Base-by-base conservation (phyloP, 2,329 filamentous ascomycete species). In the Verticillium tricorpus region DNA sequence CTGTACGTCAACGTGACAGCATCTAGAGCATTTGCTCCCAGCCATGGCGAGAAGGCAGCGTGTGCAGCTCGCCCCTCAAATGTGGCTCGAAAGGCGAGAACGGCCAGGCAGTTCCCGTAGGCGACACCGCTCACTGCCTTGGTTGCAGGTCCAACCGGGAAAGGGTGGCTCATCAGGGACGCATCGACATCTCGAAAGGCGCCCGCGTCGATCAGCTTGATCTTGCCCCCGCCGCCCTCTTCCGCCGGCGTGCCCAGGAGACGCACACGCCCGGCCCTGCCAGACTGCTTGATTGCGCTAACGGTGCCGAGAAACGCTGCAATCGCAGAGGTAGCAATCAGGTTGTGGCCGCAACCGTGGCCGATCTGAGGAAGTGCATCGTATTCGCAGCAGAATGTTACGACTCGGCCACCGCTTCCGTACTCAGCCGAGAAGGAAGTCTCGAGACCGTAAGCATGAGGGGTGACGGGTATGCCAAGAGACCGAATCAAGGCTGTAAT, bases 341-440 rank as follows among this genome's bases (percentile, higher is more conserved):
- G 70, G 62, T 80, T 81, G 67, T 80, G 78, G 2, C 78, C 78
- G 64, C 78, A 80, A 1, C 75, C 77, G 57, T 81, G 78, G 6
- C 78, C 78, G n/a, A 80, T 79, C 28, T 28, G 28, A 28, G 28
- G 28, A 28, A 28, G 28, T 28, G 28, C 28, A 28, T 28, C 28
- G 28, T 28, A 28, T 28, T 28, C 28, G 28, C 28, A 28, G 28
- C 28, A 28, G 28, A 28, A 28, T 5, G 28, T 28, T 4, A 28
- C 28, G 28, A 28, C 28, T 28, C 28, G 28, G 3, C 28, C 28
- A 6, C 28, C 28, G 28, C 28, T 28, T 28, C 28, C 28, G 28
- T 28, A 28, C 28, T 28, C 28, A 1, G 28, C 28, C 28, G 28
- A 28, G 28, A 28, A 28, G 4, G 28, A 28, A 28, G 28, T 28